Evolutionary conservation across 2,329 filamentous ascomycete genomes (phyloP).

Genomic region (Arthrobotrys sphaeroides): DNA sequence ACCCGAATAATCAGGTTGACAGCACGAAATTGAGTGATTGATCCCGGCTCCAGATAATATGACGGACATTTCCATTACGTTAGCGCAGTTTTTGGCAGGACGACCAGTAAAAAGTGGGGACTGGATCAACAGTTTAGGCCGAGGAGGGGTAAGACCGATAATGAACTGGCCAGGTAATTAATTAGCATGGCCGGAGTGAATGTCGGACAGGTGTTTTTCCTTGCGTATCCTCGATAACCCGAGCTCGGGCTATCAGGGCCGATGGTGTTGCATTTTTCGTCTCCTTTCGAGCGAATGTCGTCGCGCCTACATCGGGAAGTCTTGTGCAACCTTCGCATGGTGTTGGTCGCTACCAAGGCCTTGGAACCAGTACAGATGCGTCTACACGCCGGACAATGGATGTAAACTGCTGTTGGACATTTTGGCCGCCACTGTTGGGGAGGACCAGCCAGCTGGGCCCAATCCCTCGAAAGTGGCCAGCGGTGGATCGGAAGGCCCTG

Average conservation of each 20-base stretch:
- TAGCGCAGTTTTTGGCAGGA: constrained; percentile 22
- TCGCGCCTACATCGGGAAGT: constrained; percentile 22
- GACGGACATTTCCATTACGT: constrained; percentile 46
- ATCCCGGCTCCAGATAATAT: constrained; percentile 28
- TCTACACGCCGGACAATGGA: constrained; percentile 5
- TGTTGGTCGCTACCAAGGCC: constrained; percentile 34
- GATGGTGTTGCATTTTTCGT: constrained; percentile 26
- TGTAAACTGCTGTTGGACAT: neutral
- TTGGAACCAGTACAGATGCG: constrained; percentile 28
- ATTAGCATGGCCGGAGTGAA: neutral
- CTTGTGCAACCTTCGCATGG: constrained; percentile 27
- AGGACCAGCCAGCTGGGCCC: neutral
- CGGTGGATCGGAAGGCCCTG: neutral
- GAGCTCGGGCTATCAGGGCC: constrained; percentile 6
- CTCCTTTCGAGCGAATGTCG: constrained; percentile 7
- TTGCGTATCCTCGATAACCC: neutral
- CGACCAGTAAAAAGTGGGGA: constrained; percentile 5
- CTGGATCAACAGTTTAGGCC: neutral
- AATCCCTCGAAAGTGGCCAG: neutral
- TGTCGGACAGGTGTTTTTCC: neutral
- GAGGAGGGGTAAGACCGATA: constrained; percentile 42
- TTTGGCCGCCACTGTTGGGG: neutral
- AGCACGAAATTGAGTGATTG: constrained; percentile 23
- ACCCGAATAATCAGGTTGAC: constrained; percentile 38
- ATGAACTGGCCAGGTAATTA: constrained; percentile 14